phyloP scores from a whole-genome alignment of 768 basidiomycete genomes.

The Tubosaeta sp. region DNA sequence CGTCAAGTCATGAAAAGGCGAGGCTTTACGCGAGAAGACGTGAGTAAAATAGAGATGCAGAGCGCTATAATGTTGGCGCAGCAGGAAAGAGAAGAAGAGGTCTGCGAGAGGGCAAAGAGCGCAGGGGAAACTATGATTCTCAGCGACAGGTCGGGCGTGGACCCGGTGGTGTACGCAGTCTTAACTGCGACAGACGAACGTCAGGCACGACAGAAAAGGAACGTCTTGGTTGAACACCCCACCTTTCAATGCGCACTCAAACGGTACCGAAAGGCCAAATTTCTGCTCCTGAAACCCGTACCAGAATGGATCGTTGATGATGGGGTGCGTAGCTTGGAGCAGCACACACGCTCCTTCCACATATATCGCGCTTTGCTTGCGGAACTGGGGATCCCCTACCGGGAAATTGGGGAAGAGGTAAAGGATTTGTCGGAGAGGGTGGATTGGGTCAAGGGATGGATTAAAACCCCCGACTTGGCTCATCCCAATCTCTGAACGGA shows the following conservation, averaged over 20 bases:
- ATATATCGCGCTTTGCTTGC: constrained; percentile 38
- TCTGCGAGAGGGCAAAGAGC: constrained; percentile 8
- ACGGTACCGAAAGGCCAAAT: constrained; percentile 42
- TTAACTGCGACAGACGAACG: constrained; percentile 38
- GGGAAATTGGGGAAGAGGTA: constrained; percentile 43
- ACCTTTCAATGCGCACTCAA: constrained; percentile 41
- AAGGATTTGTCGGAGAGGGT: constrained; percentile 33
- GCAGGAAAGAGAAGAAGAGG: constrained; percentile 39
- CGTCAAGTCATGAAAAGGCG: constrained; percentile 49
- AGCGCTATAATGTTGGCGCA: constrained; percentile 57
- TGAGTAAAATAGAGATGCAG: constrained; percentile 56
- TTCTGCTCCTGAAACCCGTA: constrained; percentile 54
- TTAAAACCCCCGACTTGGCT: neutral
- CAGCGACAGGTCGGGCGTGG: constrained; percentile 62
- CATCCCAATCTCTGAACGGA: constrained; percentile 8
- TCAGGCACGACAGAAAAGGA: constrained; percentile 35
- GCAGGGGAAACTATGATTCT: constrained; percentile 34
- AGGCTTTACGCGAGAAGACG: constrained; percentile 51
- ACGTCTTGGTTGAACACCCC: constrained; percentile 31
- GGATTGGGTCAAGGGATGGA: constrained; percentile 16
- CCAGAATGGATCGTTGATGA: constrained; percentile 61
- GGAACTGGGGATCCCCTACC: constrained; percentile 41
- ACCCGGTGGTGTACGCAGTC: constrained; percentile 59
- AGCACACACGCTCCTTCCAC: constrained; percentile 38
- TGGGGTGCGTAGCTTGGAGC: constrained; percentile 53